Evolutionary conservation across 73 alveolate species (phyloP).

Genomic region (Durusdinium trenchii): DNA sequence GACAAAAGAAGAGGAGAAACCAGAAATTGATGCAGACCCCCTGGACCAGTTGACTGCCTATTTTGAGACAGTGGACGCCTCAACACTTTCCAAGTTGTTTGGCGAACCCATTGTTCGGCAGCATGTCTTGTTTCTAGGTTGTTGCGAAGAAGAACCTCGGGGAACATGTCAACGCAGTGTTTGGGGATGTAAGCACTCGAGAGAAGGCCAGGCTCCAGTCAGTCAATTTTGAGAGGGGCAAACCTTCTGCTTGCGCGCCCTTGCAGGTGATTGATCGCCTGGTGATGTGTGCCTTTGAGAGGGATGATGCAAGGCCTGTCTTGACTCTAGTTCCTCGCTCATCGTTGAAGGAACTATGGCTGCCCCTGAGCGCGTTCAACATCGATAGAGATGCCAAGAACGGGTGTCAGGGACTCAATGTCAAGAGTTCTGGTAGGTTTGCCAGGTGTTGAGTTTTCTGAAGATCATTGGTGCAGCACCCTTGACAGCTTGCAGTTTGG

Average conservation of each 20-base stretch:
- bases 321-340: background rate
- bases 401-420: background rate
- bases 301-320: conserved; percentile 14
- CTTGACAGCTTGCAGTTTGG: background rate
- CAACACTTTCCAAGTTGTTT: background rate
- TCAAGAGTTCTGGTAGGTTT: background rate
- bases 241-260: background rate
- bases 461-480: background rate
- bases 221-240: background rate
- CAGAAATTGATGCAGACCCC: background rate
- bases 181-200: background rate
- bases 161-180: background rate
- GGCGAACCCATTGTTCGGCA: background rate
- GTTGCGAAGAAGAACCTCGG: background rate
- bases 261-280: conserved; percentile 26
- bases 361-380: background rate
- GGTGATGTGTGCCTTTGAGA: background rate
- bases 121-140: background rate
- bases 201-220: background rate
- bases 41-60: background rate
- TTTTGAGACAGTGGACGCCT: background rate
- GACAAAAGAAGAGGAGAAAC: background rate
- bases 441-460: background rate
- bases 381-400: background rate
- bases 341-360: background rate